Base-by-base conservation (phyloP, 768 basidiomycete genomes). In the Suillus luteus region DNA sequence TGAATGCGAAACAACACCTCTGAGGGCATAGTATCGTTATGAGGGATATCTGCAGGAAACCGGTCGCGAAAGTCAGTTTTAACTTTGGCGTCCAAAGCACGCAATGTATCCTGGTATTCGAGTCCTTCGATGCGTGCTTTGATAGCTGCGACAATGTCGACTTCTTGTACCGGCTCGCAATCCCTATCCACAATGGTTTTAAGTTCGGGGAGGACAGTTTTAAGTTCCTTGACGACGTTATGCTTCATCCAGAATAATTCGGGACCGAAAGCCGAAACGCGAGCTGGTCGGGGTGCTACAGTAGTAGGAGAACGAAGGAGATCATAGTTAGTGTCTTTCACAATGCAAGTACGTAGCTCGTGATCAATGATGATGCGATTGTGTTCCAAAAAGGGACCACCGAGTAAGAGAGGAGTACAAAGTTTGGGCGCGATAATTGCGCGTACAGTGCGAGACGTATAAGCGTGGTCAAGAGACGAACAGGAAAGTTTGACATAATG, bases 1-100 rank as follows among this genome's bases (percentile, higher is more conserved):
- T 66, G 33, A 1, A 80, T 71, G 1, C 67, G 44, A 17, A 71
- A 73, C 2, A 62, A 48, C 0, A 76, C 63, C 14, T 71, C 71
- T 27, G 27, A 27, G 27, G 27, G 27, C 27, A 27, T 27, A 1
- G 27, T 27, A 3, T 27, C 27, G 3, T 27, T 27, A 3, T 27
- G 27, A 1, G 27, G 27, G 27, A 27, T 27, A 27, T 27, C 27
- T 27, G 27, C 27, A 1, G 27, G 27, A 3, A 27, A 27, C 3
- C 27, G 1, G 27, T 27, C 27, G 2, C 3, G 1, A 3, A 27
- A 27, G 1, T 27, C 27, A 27, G 1, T 3, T 27, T 27, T 27
- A 27, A 27, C 27, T 3, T 27, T 27, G 3, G 27, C 27, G 3
- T 27, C 27, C 3, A 27, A 27, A 3, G 27, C 27, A 27, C 1